Evolutionary conservation across 371 early-diverging fungal genomes (phyloP).

Genomic region (Synchytrium microbalum): DNA sequence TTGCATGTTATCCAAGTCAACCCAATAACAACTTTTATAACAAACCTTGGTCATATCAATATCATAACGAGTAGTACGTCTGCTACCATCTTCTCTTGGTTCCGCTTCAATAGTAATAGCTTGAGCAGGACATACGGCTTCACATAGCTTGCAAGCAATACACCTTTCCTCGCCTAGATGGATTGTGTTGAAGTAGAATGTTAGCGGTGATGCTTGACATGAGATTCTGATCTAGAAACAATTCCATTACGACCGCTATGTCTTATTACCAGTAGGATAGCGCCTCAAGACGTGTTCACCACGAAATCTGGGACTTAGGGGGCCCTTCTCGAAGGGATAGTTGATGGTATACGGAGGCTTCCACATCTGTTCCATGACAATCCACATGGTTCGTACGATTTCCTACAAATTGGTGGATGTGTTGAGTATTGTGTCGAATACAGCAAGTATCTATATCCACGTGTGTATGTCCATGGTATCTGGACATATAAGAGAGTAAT

Average conservation of each 20-base stretch:
- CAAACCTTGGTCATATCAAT: slow-evolving; percentile 94
- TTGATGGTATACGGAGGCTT: slow-evolving; percentile 92
- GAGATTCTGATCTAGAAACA: too few relatives aligned
- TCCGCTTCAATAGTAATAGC: slow-evolving; percentile 99
- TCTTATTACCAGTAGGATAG: slow-evolving; percentile 95
- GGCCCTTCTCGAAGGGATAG: slow-evolving; percentile 95
- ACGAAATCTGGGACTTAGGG: slow-evolving; percentile 88
- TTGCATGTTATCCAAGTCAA: background rate
- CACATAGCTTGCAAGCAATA: slow-evolving; percentile 97
- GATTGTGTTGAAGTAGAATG: too few relatives aligned
- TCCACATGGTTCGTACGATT: slow-evolving; percentile 84
- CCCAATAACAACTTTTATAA: slow-evolving; percentile 46
- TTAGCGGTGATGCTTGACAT: background rate
- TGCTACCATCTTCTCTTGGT: slow-evolving; percentile 89
- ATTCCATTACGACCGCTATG: too few relatives aligned
- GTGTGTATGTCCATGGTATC: too few relatives aligned
- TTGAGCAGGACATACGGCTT: slow-evolving; percentile 96
- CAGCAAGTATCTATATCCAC: too few relatives aligned
- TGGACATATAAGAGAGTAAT: background rate
- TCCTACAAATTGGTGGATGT: slow-evolving; percentile 37
- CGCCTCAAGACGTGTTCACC: slow-evolving; percentile 95
- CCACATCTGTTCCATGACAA: slow-evolving; percentile 89
- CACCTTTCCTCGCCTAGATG: slow-evolving; percentile 91
- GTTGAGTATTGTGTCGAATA: slow-evolving; percentile 1
- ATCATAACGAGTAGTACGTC: slow-evolving; percentile 96